Conservation (phyloP, 345 rosid species). For the Hypericum perforatum region DNA sequence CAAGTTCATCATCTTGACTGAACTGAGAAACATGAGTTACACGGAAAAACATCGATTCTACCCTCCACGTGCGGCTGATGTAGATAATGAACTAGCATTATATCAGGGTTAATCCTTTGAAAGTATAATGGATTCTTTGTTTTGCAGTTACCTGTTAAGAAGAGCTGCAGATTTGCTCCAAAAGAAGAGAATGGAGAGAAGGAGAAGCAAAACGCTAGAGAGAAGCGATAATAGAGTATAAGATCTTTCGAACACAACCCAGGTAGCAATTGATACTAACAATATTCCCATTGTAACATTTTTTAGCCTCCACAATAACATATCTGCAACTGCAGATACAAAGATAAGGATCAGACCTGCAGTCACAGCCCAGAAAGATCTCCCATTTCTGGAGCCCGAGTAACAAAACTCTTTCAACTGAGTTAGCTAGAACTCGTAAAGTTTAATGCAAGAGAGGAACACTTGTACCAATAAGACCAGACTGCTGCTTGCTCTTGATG, state of each 20-base stretch:
- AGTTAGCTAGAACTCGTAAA: no score
- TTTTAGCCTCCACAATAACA: slow-evolving; percentile 70
- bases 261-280: slow-evolving; percentile 54
- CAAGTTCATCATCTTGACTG: background rate
- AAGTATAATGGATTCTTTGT: background rate
- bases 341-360: slow-evolving; percentile 2
- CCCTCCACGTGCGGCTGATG: no score
- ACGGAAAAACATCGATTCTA: background rate
- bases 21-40: background rate
- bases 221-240: slow-evolving; percentile 75
- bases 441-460: no score
- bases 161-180: slow-evolving; percentile 97
- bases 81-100: no score
- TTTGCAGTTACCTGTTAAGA: slow-evolving; percentile 56
- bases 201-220: slow-evolving; percentile 85
- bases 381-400: no score
- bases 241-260: slow-evolving; percentile 85
- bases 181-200: slow-evolving; percentile 59
- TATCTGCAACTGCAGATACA: slow-evolving; percentile 71
- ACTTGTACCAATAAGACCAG: no score
- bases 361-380: background rate
- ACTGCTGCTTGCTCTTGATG: no score
- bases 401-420: no score
- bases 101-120: no score
- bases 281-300: slow-evolving; percentile 56